A percentile compares a stretch with the other conserved stretches of the same genome.
These are phyloP conservation scores for Cytospora mali DNA, from an alignment of 2,329 filamentous ascomycete species.

Conservation along the genomic window DNA sequence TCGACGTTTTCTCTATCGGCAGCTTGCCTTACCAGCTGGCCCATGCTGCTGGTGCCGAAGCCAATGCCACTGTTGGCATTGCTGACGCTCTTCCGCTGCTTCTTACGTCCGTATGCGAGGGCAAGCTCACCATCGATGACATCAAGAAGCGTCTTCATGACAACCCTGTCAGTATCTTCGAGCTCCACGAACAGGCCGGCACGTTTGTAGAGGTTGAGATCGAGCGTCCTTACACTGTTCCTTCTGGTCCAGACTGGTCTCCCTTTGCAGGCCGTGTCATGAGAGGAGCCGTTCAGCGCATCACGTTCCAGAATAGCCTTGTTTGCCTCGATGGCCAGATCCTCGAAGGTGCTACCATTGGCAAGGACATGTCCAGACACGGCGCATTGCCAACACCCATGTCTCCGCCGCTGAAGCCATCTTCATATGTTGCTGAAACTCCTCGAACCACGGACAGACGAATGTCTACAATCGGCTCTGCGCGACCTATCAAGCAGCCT, in stretches of 20 bases:
- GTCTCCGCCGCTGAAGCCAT: constrained; percentile 61
- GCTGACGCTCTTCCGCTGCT: constrained; percentile 73
- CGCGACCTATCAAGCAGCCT: constrained; percentile 40
- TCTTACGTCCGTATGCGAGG: constrained; percentile 74
- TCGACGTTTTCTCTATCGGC: constrained; percentile 79
- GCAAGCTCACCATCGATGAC: constrained; percentile 73
- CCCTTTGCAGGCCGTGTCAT: constrained; percentile 71
- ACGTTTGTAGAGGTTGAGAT: constrained; percentile 75
- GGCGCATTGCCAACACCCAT: constrained; percentile 51
- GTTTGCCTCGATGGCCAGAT: constrained; percentile 74
- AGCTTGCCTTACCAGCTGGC: constrained; percentile 78
- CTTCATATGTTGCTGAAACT: constrained; percentile 36
- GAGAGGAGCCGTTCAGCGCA: constrained; percentile 71
- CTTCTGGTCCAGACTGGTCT: constrained; percentile 61
- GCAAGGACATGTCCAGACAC: constrained; percentile 77
- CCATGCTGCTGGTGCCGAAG: constrained; percentile 52
- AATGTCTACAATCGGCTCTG: constrained; percentile 38
- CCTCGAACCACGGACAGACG: constrained; percentile 35
- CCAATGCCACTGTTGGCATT: constrained; percentile 67
- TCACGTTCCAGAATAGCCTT: constrained; percentile 74
- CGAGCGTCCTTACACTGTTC: constrained; percentile 67
- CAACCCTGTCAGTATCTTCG: constrained; percentile 80
- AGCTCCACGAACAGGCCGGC: constrained; percentile 77
- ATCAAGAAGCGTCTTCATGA: constrained; percentile 72
- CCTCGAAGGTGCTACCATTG: constrained; percentile 57